Base-by-base conservation (phyloP, 768 basidiomycete genomes). In the Mycena vitilis region DNA sequence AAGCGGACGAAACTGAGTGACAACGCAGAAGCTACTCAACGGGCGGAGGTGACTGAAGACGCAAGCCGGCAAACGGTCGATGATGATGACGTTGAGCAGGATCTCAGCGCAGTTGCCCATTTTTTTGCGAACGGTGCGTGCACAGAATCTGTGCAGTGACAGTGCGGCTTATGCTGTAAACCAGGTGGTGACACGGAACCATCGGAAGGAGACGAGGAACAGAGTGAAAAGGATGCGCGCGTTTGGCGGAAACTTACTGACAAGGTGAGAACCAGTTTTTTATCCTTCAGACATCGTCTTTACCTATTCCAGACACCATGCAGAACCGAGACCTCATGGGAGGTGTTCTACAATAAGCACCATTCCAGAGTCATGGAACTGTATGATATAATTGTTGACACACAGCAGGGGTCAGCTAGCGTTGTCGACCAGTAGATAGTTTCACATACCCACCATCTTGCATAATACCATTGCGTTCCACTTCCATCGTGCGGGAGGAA, bases 191-290 rank as follows among this genome's bases (percentile, higher is more conserved):
- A 78, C 22, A 69, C 71, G 20, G 78, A 81, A 47, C 84, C 85
- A 13, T 83, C 86, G 5, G 83, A 85, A 1, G 80, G 82, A 10
- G 75, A 78, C 11, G 81, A 81, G 16, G 74, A 77, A 1, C 73
- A 53, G 8, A 82, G 84, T 5, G 79, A 82, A 12, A 75, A 78
- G 18, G 80, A 80, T 23, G 75, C 76, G 2, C 73, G 82, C n/a
- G 78, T 89, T 40, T 92, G 89, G 88, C 79, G 77, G 54, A 79
- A 76, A 48, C 75, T 93, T 51, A 79, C 80, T 48, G 74, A 76
- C 60, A 77, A 85, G 79, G 91, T 88, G 68, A 55, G 81, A 76
- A 6, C 5, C 60, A 47, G 34, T 23, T 60, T 16, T 56, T 56
- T 6, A 22, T 4, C 23, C 54, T 23, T 40, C 36, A 64, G 34